A percentile compares a stretch with the other conserved stretches of the same genome.
Evolutionary conservation across 2,329 filamentous ascomycete species (phyloP).

Genomic region (Neoscytalidium dimidiatum): DNA sequence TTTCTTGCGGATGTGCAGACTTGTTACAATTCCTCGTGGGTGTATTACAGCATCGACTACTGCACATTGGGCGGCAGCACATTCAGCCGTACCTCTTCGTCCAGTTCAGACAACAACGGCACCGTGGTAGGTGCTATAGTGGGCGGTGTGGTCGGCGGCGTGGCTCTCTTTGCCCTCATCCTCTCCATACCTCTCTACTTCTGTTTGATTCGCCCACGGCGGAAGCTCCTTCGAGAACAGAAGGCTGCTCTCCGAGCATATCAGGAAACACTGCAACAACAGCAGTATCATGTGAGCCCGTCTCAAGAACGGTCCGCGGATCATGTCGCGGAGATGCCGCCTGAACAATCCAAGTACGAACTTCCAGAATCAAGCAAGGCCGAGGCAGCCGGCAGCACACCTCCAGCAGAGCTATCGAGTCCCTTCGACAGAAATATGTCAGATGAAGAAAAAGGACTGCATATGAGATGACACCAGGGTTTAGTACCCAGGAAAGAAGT

Average conservation of each 20-base stretch:
- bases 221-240: background rate
- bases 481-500: background rate
- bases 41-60: constrained; percentile 31
- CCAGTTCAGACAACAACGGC: constrained; percentile 6
- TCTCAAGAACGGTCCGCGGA: background rate
- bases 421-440: background rate
- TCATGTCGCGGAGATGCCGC: background rate
- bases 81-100: background rate
- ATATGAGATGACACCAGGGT: background rate
- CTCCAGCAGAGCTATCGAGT: background rate
- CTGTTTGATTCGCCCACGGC: background rate
- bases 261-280: background rate
- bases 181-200: background rate
- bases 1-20: constrained; percentile 26
- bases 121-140: background rate
- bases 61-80: constrained; percentile 22
- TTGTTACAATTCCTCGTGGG: constrained; percentile 32
- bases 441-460: background rate
- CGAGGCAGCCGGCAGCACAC: background rate
- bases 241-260: background rate
- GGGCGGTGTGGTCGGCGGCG: background rate
- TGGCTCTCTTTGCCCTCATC: background rate
- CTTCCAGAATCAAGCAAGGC: background rate
- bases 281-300: background rate
- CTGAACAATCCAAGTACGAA: background rate